These are phyloP conservation scores for Amanita molliuscula DNA, from an alignment of 768 basidiomycete genomes.

Conservation along the genomic window DNA sequence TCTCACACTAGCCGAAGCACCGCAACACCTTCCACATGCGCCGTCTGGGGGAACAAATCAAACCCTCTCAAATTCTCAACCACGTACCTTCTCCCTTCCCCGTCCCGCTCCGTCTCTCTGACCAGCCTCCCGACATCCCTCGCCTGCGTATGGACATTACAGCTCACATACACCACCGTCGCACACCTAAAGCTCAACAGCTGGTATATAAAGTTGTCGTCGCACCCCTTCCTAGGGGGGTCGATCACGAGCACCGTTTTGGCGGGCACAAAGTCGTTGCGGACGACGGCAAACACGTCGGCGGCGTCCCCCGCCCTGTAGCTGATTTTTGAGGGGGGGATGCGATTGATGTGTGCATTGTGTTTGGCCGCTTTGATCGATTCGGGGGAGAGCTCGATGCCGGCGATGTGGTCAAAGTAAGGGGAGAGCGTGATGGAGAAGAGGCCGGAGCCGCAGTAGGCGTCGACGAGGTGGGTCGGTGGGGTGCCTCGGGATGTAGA, in stretches of 20 bases:
- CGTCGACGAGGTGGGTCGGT: conserved; percentile 87
- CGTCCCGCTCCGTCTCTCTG: conserved; percentile 29
- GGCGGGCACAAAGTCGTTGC: conserved; percentile 48
- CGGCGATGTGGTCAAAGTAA: conserved; percentile 66
- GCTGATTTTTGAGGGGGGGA: conserved; percentile 43
- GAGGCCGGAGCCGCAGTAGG: conserved; percentile 86
- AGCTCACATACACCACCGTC: conserved; percentile 84
- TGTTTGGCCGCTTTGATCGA: conserved; percentile 58
- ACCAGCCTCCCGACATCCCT: conserved; percentile 75
- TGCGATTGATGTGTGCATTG: conserved; percentile 56
- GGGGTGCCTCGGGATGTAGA: conserved; percentile 13
- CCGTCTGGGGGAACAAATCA: conserved; percentile 94
- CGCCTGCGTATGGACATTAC: conserved; percentile 91
- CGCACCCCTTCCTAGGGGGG: conserved; percentile 93
- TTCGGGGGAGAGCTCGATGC: conserved; percentile 76
- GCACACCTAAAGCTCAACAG: conserved; percentile 56
- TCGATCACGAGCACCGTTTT: conserved; percentile 72
- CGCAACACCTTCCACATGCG: conserved; percentile 83
- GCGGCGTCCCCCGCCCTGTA: conserved; percentile 82
- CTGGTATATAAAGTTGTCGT: conserved; percentile 69
- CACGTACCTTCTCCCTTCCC: conserved; percentile 43
- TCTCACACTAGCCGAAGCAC: conserved; percentile 40
- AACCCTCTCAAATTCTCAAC: conserved; percentile 82
- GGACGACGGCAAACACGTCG: conserved; percentile 67
- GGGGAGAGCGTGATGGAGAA: conserved; percentile 79